These are phyloP conservation scores for Macroventuria anomochaeta DNA, from an alignment of 2,329 filamentous ascomycete genomes.

Conservation along the genomic window DNA sequence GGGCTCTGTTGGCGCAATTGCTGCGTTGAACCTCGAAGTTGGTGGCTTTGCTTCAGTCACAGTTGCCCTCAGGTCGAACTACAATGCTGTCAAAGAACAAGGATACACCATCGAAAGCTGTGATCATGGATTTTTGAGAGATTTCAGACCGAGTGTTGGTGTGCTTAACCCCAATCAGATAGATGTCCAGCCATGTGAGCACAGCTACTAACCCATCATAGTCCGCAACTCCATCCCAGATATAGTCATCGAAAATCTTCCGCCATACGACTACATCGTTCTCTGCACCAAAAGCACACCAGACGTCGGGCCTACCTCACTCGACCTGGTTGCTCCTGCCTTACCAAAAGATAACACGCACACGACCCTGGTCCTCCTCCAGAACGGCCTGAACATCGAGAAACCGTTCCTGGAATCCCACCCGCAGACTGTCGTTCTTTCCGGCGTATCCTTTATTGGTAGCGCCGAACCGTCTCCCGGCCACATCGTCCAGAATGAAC, in stretches of 20 bases:
- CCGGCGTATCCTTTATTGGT: conserved; percentile 61
- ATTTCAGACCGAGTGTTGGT: conserved; percentile 58
- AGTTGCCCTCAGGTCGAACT: conserved; percentile 64
- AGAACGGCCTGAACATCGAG: conserved; percentile 71
- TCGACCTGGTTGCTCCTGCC: conserved; percentile 60
- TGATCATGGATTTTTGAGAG: conserved; percentile 60
- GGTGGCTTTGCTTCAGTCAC: conserved; percentile 61
- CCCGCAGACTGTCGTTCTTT: conserved; percentile 60
- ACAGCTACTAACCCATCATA: conserved; percentile 24
- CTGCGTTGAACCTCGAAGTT: conserved; percentile 61
- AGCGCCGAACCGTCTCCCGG: conserved; percentile 58
- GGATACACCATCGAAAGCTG: conserved; percentile 64
- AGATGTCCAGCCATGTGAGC: background rate
- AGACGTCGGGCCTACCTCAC: conserved; percentile 58
- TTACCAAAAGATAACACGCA: conserved; percentile 55
- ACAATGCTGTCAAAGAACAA: conserved; percentile 52
- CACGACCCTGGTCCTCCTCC: conserved; percentile 64
- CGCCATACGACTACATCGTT: conserved; percentile 63
- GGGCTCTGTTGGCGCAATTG: conserved; percentile 64
- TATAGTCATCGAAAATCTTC: conserved; percentile 41
- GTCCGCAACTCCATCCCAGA: conserved; percentile 59
- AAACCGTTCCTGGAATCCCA: conserved; percentile 59
- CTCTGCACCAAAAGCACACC: conserved; percentile 66
- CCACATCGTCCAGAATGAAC: conserved; percentile 60
- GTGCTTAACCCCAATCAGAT: conserved; percentile 16